These are phyloP conservation scores for Daphne laureola DNA, from an alignment of 441 rosid genomes.

Conservation along the genomic window DNA sequence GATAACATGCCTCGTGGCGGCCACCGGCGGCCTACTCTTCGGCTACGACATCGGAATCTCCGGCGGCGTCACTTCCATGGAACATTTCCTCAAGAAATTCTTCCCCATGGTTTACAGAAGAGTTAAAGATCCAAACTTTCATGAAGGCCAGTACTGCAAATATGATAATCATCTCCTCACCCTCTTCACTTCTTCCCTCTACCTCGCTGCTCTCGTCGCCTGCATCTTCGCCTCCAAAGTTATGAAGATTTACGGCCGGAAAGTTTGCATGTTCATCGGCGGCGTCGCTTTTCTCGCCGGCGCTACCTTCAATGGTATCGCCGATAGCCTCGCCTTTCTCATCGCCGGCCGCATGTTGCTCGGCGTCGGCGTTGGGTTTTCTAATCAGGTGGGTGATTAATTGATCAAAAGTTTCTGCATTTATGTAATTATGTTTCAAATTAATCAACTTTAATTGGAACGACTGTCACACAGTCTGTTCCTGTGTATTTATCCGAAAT, in stretches of 20 bases:
- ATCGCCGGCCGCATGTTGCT: conserved; percentile 39
- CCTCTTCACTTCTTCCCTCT: conserved; percentile 39
- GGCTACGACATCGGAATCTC: conserved; percentile 66
- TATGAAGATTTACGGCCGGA: conserved; percentile 28
- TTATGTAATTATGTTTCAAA: no score
- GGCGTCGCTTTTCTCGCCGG: conserved; percentile 32
- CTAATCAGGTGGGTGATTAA: conserved; percentile 38
- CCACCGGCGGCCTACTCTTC: conserved; percentile 61
- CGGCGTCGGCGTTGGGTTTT: conserved; percentile 40
- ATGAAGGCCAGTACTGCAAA: conserved; percentile 43
- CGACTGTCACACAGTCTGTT: conserved; percentile 26
- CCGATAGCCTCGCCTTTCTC: conserved; percentile 29
- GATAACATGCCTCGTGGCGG: conserved; percentile 48
- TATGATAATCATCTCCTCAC: conserved; percentile 36
- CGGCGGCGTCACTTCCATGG: conserved; percentile 71
- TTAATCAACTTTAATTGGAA: not conserved
- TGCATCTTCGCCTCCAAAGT: conserved; percentile 33
- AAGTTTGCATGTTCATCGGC: conserved; percentile 30
- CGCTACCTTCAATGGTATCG: conserved; percentile 31
- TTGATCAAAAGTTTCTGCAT: no score
- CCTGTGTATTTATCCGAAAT: conserved; percentile 42
- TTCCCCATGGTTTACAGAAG: conserved; percentile 46
- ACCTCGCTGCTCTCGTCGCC: conserved; percentile 36
- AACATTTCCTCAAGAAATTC: conserved; percentile 39
- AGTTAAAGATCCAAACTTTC: conserved; percentile 10